Conservation (phyloP, 2,329 filamentous ascomycete species). For the Achaetomium macrosporum region DNA sequence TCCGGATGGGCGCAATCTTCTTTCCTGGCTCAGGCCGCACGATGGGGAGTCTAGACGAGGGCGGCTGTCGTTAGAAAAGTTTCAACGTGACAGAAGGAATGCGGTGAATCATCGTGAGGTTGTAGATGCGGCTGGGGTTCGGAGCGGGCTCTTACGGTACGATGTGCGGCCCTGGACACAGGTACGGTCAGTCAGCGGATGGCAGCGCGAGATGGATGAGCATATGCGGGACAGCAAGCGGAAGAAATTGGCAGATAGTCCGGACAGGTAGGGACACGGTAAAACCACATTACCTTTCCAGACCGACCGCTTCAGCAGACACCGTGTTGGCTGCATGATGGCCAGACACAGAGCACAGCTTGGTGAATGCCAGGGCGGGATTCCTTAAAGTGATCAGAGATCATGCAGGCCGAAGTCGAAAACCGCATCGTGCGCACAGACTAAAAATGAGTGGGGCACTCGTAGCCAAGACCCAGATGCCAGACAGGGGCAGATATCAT, state of each 20-base stretch:
- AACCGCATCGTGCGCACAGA: too few relatives aligned
- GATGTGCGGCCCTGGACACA: slow-evolving; percentile 42
- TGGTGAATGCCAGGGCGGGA: too few relatives aligned
- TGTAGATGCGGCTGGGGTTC: neutral
- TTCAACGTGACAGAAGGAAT: neutral
- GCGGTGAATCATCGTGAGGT: neutral
- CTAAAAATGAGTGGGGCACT: too few relatives aligned
- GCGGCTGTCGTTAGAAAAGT: neutral
- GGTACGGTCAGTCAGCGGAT: slow-evolving; percentile 19
- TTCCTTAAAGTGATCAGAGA: too few relatives aligned
- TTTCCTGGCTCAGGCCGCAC: slow-evolving; percentile 54
- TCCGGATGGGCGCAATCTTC: slow-evolving; percentile 67
- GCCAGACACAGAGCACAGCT: slow-evolving; percentile 1
- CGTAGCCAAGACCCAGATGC: too few relatives aligned
- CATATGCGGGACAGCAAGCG: neutral
- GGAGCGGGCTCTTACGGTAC: slow-evolving; percentile 45
- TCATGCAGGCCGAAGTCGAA: too few relatives aligned
- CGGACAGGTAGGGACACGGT: neutral
- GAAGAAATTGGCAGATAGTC: neutral
- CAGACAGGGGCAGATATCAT: too few relatives aligned
- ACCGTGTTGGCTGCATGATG: slow-evolving; percentile 63
- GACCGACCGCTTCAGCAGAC: slow-evolving; percentile 67
- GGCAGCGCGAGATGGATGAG: neutral
- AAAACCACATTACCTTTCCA: slow-evolving; percentile 68
- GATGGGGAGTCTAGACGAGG: slow-evolving; percentile 53